phyloP scores from a whole-genome alignment of 768 basidiomycete genomes.

The Mycena epipterygia region DNA sequence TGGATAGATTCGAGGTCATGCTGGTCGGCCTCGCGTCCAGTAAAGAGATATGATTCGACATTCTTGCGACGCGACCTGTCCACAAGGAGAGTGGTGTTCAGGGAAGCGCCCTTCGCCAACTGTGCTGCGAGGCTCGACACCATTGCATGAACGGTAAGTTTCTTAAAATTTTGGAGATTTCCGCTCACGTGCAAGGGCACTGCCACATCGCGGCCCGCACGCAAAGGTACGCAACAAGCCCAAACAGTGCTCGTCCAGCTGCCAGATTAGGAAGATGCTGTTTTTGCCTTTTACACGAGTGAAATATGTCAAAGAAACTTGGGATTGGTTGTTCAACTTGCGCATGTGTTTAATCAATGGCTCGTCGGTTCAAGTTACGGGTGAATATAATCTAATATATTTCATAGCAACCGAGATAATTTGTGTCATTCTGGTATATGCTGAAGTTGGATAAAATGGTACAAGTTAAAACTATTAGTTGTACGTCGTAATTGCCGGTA shows the following conservation, averaged over 20 bases:
- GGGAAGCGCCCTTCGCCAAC: slow-evolving; percentile 81
- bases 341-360: too few relatives aligned
- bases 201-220: too few relatives aligned
- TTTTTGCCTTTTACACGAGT: too few relatives aligned
- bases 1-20: slow-evolving; percentile 92
- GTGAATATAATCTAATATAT: too few relatives aligned
- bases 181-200: background rate
- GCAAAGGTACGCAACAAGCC: background rate
- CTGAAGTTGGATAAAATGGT: background rate
- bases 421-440: too few relatives aligned
- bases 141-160: slow-evolving; percentile 50
- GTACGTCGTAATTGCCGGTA: background rate
- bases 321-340: too few relatives aligned
- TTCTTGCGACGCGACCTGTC: slow-evolving; percentile 74
- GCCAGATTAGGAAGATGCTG: background rate
- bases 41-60: slow-evolving; percentile 90
- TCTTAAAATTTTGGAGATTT: background rate
- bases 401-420: too few relatives aligned
- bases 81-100: slow-evolving; percentile 81
- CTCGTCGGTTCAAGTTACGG: too few relatives aligned
- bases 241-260: background rate
- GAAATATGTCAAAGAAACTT: too few relatives aligned
- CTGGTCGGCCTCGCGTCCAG: slow-evolving; percentile 81
- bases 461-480: too few relatives aligned
- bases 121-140: slow-evolving; percentile 85